phyloP scores from a whole-genome alignment of 441 rosid species.

The Manihot esculenta region DNA sequence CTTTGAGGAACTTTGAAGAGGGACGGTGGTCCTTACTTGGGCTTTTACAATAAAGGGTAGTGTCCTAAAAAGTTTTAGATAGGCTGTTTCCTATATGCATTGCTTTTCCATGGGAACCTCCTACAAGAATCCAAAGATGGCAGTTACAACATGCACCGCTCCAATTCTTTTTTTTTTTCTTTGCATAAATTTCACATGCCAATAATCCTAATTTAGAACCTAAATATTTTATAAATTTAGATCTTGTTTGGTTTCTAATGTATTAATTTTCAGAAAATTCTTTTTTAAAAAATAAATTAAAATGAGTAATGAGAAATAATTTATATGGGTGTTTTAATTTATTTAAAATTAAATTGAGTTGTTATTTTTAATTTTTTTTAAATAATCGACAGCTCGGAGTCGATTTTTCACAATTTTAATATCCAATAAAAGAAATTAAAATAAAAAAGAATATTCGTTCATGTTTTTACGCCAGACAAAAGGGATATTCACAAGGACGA shows the following conservation, averaged over 20 bases:
- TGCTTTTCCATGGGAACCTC: neutral
- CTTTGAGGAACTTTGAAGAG: neutral
- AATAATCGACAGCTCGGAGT: constrained; percentile 19
- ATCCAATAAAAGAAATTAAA: neutral
- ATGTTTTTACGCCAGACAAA: constrained; percentile 45
- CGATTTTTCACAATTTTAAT: constrained; percentile 20
- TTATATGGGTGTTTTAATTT: too few species aligned
- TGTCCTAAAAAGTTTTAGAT: neutral
- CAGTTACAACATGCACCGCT: constrained; percentile 6
- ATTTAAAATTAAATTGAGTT: too few species aligned
- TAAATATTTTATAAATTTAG: too few species aligned
- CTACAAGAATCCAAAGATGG: constrained; percentile 18
- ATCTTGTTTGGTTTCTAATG: too few species aligned
- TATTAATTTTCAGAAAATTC: too few species aligned
- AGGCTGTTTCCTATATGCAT: constrained; percentile 12
- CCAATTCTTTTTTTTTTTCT: neutral
- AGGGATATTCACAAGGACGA: constrained; percentile 62
- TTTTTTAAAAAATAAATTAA: too few species aligned
- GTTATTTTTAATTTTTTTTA: too few species aligned
- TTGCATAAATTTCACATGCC: too few species aligned
- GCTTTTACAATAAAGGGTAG: neutral
- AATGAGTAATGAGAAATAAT: too few species aligned
- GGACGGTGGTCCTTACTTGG: neutral
- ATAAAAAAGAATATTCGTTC: constrained; percentile 40
- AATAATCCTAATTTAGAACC: too few species aligned